Evolutionary conservation across 495 filamentous ascomycete genomes (phyloP).

Genomic region (Penicillium daleae): DNA sequence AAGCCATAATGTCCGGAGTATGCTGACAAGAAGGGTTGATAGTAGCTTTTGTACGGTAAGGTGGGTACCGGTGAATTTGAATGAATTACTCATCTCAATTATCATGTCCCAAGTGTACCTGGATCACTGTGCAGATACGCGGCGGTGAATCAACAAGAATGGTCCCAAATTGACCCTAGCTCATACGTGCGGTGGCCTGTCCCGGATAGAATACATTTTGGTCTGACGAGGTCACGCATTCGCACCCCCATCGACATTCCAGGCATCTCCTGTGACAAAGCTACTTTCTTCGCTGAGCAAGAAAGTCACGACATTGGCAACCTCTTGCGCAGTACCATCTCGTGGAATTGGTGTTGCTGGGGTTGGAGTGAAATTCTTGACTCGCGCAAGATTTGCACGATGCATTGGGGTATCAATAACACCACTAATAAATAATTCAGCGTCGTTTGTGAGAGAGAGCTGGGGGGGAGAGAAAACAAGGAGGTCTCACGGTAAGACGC

Average conservation of each 20-base stretch:
- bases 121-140: background rate
- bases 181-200: background rate
- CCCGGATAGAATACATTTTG: background rate
- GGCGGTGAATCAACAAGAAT: too few species aligned
- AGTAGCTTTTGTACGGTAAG: background rate
- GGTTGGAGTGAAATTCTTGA: slow-evolving; percentile 1
- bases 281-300: slow-evolving; percentile 2
- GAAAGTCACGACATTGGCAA: background rate
- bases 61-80: background rate
- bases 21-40: background rate
- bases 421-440: background rate
- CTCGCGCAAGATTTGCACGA: slow-evolving; percentile 1
- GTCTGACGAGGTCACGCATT: too few species aligned
- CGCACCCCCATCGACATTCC: slow-evolving; percentile 1
- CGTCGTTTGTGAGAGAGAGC: too few species aligned
- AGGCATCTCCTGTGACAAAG: slow-evolving; percentile 5
- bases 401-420: slow-evolving; percentile 4
- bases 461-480: too few species aligned
- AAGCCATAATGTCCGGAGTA: background rate
- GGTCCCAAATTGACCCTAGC: too few species aligned
- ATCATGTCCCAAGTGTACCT: background rate
- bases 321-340: slow-evolving; percentile 5
- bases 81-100: background rate
- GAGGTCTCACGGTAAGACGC: background rate
- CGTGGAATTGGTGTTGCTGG: slow-evolving; percentile 1